Conservation (phyloP, 306 rosid genomes). For the Gastrolobium bilobum region DNA sequence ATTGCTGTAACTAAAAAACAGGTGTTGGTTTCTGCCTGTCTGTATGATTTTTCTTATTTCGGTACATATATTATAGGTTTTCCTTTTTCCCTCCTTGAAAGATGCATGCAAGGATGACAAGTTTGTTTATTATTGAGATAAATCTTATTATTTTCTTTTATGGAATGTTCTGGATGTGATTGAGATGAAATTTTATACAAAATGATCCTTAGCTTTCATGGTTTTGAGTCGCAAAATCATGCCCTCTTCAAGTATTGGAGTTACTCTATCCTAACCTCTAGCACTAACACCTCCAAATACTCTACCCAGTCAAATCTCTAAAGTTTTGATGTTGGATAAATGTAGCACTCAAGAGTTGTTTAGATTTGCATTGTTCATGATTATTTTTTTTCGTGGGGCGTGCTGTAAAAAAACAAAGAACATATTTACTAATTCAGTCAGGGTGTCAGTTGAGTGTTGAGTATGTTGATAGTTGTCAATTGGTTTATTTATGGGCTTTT, state of each 20-base stretch:
- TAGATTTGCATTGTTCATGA: not conserved
- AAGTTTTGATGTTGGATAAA: not conserved
- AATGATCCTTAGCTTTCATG: conserved; percentile 5
- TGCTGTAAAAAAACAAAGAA: not conserved
- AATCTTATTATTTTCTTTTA: not conserved
- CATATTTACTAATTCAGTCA: not conserved
- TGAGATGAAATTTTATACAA: not conserved
- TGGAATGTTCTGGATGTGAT: conserved; percentile 6
- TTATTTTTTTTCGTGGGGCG: too few species aligned
- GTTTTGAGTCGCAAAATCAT: not conserved
- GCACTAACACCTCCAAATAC: not conserved
- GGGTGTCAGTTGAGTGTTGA: not conserved
- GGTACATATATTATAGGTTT: conserved; percentile 20
- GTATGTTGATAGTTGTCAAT: not conserved
- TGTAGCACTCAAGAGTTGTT: not conserved
- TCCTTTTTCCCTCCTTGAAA: not conserved
- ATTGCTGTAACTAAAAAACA: conserved; percentile 35
- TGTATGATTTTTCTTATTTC: conserved; percentile 33
- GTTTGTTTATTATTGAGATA: not conserved
- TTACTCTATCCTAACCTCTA: not conserved
- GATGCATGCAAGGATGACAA: conserved; percentile 3
- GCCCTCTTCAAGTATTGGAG: too few species aligned
- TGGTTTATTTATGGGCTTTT: not conserved
- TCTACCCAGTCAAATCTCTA: too few species aligned
- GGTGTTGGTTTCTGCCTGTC: conserved; percentile 19